Conservation (phyloP, 1,284 basidiomycete genomes). For the Pyrrhoderma lamaoense region DNA sequence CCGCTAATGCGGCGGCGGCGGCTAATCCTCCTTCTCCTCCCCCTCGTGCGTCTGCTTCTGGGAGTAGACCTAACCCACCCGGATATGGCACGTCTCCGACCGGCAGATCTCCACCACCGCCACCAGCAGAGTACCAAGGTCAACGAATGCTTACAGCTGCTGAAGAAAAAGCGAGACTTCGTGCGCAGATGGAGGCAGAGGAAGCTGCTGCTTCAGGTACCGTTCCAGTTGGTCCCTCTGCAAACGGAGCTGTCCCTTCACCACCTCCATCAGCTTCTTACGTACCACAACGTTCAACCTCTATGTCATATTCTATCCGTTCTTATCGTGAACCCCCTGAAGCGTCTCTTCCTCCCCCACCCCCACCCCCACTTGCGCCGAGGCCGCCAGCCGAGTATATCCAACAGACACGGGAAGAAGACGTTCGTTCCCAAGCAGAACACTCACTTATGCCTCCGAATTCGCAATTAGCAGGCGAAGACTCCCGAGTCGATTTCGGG, state of each 20-base stretch:
- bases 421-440: constrained; percentile 37
- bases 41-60: constrained; percentile 21
- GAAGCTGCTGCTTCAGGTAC: constrained; percentile 27
- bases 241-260: constrained; percentile 17
- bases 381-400: constrained; percentile 71
- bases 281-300: background rate
- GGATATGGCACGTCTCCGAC: constrained; percentile 17
- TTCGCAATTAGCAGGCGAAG: background rate
- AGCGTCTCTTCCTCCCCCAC: constrained; percentile 18
- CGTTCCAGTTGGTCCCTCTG: constrained; percentile 16
- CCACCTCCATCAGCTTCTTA: constrained; percentile 4
- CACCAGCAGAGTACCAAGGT: constrained; percentile 23
- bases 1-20: constrained; percentile 19
- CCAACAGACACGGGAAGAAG: constrained; percentile 66
- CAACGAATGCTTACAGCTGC: constrained; percentile 50
- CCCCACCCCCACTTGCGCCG: constrained; percentile 56
- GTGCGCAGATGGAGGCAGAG: constrained; percentile 54
- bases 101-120: constrained; percentile 19
- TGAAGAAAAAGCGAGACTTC: constrained; percentile 68
- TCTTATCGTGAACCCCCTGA: constrained; percentile 12
- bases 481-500: constrained; percentile 20
- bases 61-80: constrained; percentile 17
- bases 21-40: constrained; percentile 18
- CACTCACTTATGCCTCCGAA: constrained; percentile 11
- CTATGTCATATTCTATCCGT: background rate